Conservation (phyloP, 2,329 filamentous ascomycete genomes). For the Penicillium brasilianum region DNA sequence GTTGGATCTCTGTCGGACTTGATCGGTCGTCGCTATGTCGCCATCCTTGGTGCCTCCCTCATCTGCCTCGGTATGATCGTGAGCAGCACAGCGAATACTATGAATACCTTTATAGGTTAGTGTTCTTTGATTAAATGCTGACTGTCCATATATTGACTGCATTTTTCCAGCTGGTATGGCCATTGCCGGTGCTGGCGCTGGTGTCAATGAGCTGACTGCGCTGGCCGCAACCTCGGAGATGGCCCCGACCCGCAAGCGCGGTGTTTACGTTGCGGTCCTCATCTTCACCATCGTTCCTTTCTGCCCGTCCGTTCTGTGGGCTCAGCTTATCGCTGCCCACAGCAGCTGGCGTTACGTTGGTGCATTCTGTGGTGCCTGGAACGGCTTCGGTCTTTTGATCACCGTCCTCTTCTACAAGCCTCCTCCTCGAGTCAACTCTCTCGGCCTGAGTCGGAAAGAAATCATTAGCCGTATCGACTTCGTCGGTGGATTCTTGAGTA, state of each 20-base stretch:
- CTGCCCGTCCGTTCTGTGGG: slow-evolving; percentile 66
- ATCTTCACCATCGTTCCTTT: slow-evolving; percentile 68
- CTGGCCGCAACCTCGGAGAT: slow-evolving; percentile 71
- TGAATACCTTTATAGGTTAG: slow-evolving; percentile 66
- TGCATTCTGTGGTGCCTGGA: slow-evolving; percentile 50
- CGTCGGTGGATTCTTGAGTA: slow-evolving; percentile 55
- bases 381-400: slow-evolving; percentile 48
- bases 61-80: slow-evolving; percentile 66
- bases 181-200: slow-evolving; percentile 68
- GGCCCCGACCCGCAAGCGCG: slow-evolving; percentile 68
- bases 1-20: slow-evolving; percentile 70
- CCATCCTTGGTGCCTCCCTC: slow-evolving; percentile 58
- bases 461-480: slow-evolving; percentile 56
- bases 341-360: slow-evolving; percentile 52
- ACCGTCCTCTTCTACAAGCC: slow-evolving; percentile 53
- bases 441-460: slow-evolving; percentile 45
- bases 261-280: slow-evolving; percentile 64
- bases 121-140: slow-evolving; percentile 34
- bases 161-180: slow-evolving; percentile 55
- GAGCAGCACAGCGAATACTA: slow-evolving; percentile 60
- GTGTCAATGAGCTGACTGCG: slow-evolving; percentile 71
- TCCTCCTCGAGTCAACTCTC: slow-evolving; percentile 50
- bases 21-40: slow-evolving; percentile 65
- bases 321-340: slow-evolving; percentile 59
- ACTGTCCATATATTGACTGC: not conserved